Base-by-base conservation (phyloP, 2,329 filamentous ascomycete species). In the Fusarium guadeloupense region DNA sequence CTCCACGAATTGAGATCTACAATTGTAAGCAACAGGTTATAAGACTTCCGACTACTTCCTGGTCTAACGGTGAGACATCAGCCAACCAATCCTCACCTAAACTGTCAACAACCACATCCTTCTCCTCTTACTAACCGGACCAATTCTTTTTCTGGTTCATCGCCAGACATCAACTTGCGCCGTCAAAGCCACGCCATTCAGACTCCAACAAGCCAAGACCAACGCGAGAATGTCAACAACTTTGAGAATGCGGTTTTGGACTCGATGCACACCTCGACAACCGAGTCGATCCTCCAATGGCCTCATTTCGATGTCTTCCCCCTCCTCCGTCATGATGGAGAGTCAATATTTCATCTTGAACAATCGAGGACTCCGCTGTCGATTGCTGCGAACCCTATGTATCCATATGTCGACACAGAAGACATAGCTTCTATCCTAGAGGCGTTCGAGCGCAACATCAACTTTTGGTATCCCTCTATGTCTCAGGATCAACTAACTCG, bases 381-480 rank as follows among this genome's bases (percentile, higher is more conserved):
- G 2, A 73, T 75, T 3, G 71, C 72, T 3, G 52, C 72, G 0
- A 72, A 72, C 4, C 72, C 73, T 9, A 74, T 79, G 54, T 75
- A 76, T 19, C 82, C 80, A 0, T 80, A 79, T 33, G 72, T 79
- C 6, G 75, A 75, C 2, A 62, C 74, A 0, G 70, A 75, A 2
- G 81, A 83, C 7, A 68, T 83, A 3, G 73, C 77, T 14, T 66
- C 67, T 0, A 76, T 81, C 6, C 65, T 83, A 0, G 68, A 73
- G 2, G 75, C 78, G 0, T 84, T 84, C 39, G 75, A 81, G 55
- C 68, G 70, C 3, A 78, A 75, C 28, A 72, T 83, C 35, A 84
- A 84, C 66, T 83, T 83, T 41, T 84, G 80, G 80, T 84, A 83
- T 50, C 82, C 81, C 0, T 81, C 79, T 6, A 76, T 82, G 71